A percentile compares a stretch with the other conserved stretches of the same genome.
Evolutionary conservation across 2,329 filamentous ascomycete species (phyloP).

Genomic region (Hypoxylon sp.): DNA sequence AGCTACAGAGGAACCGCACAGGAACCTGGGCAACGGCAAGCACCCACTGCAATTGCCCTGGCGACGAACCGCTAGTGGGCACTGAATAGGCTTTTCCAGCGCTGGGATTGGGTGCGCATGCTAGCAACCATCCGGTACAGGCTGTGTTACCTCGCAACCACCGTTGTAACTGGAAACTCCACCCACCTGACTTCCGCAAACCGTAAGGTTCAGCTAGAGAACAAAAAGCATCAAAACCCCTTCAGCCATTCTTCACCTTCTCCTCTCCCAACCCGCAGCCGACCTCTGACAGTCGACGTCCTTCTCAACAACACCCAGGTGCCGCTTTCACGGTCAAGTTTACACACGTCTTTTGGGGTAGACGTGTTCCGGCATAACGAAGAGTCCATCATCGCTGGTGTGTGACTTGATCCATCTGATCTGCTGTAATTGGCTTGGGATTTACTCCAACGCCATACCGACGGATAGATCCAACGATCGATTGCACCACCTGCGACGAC

Average conservation of each 20-base stretch:
- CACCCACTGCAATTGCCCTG: slow-evolving; percentile 47
- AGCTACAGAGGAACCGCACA: slow-evolving; percentile 33
- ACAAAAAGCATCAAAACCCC: slow-evolving; percentile 51
- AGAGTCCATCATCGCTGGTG: slow-evolving; percentile 34
- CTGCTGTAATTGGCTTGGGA: slow-evolving; percentile 22
- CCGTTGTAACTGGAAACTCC: slow-evolving; percentile 44
- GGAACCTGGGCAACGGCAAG: slow-evolving; percentile 38
- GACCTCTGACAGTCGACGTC: slow-evolving; percentile 43
- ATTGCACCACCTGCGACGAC: slow-evolving; percentile 28
- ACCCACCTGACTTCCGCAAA: slow-evolving; percentile 39
- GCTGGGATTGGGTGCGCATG: slow-evolving; percentile 34
- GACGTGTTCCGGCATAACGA: slow-evolving; percentile 44
- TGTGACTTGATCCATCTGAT: slow-evolving; percentile 13
- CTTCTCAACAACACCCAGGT: slow-evolving; percentile 39
- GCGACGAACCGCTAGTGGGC: slow-evolving; percentile 43
- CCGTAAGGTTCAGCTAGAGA: slow-evolving; percentile 38
- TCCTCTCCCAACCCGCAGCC: slow-evolving; percentile 42
- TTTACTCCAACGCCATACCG: slow-evolving; percentile 5
- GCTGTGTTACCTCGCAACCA: slow-evolving; percentile 50
- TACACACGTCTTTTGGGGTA: slow-evolving; percentile 33
- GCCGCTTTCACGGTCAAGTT: slow-evolving; percentile 44
- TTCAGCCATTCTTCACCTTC: slow-evolving; percentile 30
- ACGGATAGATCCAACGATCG: slow-evolving; percentile 22
- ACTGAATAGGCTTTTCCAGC: slow-evolving; percentile 21
- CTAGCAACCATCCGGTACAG: slow-evolving; percentile 21